Evolutionary conservation across 1,139 yeast species (phyloP), one percentile per base, ranked within the genome.

Genomic region (Candida tropicalis): DNA sequence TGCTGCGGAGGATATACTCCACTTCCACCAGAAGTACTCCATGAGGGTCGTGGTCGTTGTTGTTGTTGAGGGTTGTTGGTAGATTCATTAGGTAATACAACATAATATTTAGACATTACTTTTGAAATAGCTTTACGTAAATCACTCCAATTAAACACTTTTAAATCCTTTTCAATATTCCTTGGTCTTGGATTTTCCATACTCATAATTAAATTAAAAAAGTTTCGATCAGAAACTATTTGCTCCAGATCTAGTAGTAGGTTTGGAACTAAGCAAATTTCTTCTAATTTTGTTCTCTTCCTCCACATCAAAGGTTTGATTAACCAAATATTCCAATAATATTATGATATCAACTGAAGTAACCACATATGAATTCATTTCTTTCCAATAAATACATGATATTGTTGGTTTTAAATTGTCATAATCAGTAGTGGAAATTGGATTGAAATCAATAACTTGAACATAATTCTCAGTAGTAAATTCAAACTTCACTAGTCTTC

Each of bases 201-300:
- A 34, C 75, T 65, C 89, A 84, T 84, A 42, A 84, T 73, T 38
- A 79, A 61, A 45, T 74, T 70, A 65, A 83, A 84, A 53, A 84
- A 80, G 17, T 73, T 53, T 35, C 68, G 67, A 44, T 63, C 65
- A 27, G 68, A 72, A n/a, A 66, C n/a, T 64, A 48, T 73, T 70
- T 17, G 75, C 62, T 46, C 83, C 71, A 26, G 82, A 72, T 3
- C 84, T 74, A 0, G 90, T 84, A 42, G 70, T 59, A 2, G 91
- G 89, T 52, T 78, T 80, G 50, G 82, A 72, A 26, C 81, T 81
- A 55, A 84, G 89, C 42, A 84, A 66, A 53, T 84, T 84, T 40
- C 91, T 67, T 39, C 91, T 69, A 27, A 84, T 82, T 43, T 90
- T 67, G 59, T 84, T 84, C 62, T 84, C 84, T 58, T 84, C 91